Evolutionary conservation across 768 basidiomycete species (phyloP).

Genomic region (Russula brevipes): DNA sequence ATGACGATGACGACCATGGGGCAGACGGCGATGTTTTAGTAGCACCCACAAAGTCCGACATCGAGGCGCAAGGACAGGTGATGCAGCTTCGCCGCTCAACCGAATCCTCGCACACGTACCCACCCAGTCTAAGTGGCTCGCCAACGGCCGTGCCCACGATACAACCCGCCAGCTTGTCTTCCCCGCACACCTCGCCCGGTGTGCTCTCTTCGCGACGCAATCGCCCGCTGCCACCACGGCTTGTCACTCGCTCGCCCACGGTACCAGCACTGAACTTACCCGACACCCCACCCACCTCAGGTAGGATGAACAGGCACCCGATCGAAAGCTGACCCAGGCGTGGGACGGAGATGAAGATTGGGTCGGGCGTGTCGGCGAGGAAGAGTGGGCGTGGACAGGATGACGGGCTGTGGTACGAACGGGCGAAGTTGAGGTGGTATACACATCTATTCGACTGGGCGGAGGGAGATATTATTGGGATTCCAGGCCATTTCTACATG

Average conservation of each 20-base stretch:
- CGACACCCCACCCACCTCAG: slow-evolving; percentile 11
- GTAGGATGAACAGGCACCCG: slow-evolving; percentile 12
- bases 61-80: slow-evolving; percentile 42
- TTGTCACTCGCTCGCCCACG: slow-evolving; percentile 25
- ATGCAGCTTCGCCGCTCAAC: slow-evolving; percentile 36
- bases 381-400: slow-evolving; percentile 47
- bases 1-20: slow-evolving; percentile 22
- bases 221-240: slow-evolving; percentile 28
- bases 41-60: slow-evolving; percentile 31
- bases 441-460: neutral
- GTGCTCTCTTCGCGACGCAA: neutral
- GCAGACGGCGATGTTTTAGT: neutral
- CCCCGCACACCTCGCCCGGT: slow-evolving; percentile 13
- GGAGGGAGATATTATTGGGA: too few relatives aligned
- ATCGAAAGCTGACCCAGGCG: slow-evolving; percentile 40
- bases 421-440: slow-evolving; percentile 30
- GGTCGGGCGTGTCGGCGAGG: slow-evolving; percentile 45
- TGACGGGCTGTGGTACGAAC: slow-evolving; percentile 38
- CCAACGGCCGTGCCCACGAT: slow-evolving; percentile 37
- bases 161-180: slow-evolving; percentile 30
- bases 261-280: slow-evolving; percentile 20
- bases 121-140: slow-evolving; percentile 48
- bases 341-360: slow-evolving; percentile 45
- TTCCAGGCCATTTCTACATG: too few relatives aligned
- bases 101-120: slow-evolving; percentile 49